These are phyloP conservation scores for Phytophthora macrochlamydospora DNA, from an alignment of 352 stramenopile genomes.

Conservation along the genomic window DNA sequence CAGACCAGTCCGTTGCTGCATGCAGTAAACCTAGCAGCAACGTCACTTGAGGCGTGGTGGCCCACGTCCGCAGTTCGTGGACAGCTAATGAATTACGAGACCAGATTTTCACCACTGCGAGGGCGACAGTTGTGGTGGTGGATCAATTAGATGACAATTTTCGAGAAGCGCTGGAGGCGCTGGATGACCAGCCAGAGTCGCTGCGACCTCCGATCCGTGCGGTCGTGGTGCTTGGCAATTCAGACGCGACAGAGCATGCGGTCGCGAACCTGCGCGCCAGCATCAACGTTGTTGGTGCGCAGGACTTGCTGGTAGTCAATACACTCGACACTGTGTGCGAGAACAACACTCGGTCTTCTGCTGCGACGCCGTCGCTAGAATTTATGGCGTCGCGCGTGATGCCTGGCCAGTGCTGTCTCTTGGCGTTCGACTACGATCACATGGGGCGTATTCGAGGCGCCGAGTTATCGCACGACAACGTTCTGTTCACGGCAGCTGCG, in stretches of 20 bases:
- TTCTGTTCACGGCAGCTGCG: conserved; percentile 76
- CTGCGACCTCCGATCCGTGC: conserved; percentile 42
- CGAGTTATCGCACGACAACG: conserved; percentile 83
- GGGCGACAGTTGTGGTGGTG: conserved; percentile 63
- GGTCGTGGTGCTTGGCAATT: conserved; percentile 47
- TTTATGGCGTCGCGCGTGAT: conserved; percentile 30
- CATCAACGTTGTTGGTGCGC: conserved; percentile 52
- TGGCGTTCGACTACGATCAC: conserved; percentile 73
- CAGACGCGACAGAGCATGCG: conserved; percentile 10
- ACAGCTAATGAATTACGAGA: conserved; percentile 50
- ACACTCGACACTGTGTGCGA: conserved; percentile 5
- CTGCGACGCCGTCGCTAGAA: conserved; percentile 35
- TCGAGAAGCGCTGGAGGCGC: conserved; percentile 28
- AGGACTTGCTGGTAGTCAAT: conserved; percentile 45
- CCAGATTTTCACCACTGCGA: conserved; percentile 56
- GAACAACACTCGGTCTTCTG: conserved; percentile 18
- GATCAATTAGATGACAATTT: conserved; percentile 62
- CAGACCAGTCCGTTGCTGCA: conserved; percentile 52
- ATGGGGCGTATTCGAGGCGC: conserved; percentile 49
- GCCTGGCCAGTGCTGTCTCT: conserved; percentile 52
- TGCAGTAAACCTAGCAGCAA: conserved; percentile 62
- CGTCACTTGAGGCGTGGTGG: conserved; percentile 58
- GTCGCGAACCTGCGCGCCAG: conserved; percentile 33
- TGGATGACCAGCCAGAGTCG: conserved; percentile 24
- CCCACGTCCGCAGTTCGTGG: conserved; percentile 66